phyloP scores from a whole-genome alignment of 164 flowering plant genomes.

The Aristolochia contorta region DNA sequence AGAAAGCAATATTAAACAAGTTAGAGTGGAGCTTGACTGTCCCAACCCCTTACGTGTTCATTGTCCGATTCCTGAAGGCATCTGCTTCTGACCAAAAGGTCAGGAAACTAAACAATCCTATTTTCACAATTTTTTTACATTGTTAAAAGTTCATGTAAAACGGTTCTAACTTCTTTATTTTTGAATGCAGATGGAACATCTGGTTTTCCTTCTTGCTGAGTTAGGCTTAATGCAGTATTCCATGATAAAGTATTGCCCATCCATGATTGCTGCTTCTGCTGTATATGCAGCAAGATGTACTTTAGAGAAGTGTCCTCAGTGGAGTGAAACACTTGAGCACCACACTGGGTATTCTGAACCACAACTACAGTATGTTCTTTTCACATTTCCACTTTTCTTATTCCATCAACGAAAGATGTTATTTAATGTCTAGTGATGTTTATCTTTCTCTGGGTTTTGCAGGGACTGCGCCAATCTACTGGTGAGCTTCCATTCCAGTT shows the following conservation, averaged over 20 bases:
- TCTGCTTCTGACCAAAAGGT: constrained; percentile 40
- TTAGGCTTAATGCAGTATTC: constrained; percentile 65
- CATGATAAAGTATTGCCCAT: constrained; percentile 42
- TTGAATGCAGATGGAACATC: constrained; percentile 42
- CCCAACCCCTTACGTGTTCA: constrained; percentile 79
- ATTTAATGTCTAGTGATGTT: neutral
- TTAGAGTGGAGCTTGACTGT: constrained; percentile 82
- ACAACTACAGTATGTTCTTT: constrained; percentile 29
- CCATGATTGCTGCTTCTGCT: constrained; percentile 89
- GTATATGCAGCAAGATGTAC: constrained; percentile 76
- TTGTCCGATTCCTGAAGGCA: constrained; percentile 75
- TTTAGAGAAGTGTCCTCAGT: constrained; percentile 40
- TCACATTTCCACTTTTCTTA: neutral
- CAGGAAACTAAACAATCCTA: neutral
- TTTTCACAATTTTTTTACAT: neutral
- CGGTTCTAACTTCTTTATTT: neutral
- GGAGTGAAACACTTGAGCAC: constrained; percentile 62
- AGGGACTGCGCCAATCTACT: constrained; percentile 68
- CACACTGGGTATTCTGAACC: constrained; percentile 67
- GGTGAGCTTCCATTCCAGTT: constrained; percentile 38
- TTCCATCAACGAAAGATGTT: neutral
- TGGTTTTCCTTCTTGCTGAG: constrained; percentile 62
- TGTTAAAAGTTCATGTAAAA: neutral
- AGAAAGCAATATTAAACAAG: constrained; percentile 57
- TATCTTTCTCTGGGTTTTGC: neutral